Conservation (phyloP, 495 filamentous ascomycete genomes). For the Entonaema liquescens region DNA sequence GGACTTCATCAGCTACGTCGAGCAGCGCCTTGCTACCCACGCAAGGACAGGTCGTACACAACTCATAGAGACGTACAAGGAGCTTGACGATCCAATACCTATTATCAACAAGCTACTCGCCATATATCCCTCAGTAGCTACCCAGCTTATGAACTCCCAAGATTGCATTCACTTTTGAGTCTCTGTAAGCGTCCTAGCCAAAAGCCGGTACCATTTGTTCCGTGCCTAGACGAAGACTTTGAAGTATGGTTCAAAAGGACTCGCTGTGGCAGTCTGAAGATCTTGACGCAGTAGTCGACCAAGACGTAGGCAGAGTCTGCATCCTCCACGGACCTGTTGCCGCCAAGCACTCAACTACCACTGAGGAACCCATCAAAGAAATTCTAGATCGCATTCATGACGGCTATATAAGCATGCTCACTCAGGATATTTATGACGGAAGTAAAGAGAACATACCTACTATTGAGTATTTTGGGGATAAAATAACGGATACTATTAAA, state of each 20-base stretch:
- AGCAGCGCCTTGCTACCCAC: slow-evolving; percentile 75
- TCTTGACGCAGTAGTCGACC: slow-evolving; percentile 81
- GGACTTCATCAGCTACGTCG: slow-evolving; percentile 84
- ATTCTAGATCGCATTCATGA: slow-evolving; percentile 81
- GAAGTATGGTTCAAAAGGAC: slow-evolving; percentile 95
- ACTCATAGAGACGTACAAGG: slow-evolving; percentile 73
- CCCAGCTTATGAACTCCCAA: slow-evolving; percentile 83
- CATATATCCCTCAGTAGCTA: slow-evolving; percentile 71
- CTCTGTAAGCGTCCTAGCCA: slow-evolving; percentile 82
- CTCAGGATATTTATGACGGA: slow-evolving; percentile 73
- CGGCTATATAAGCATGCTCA: slow-evolving; percentile 73
- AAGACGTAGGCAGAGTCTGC: slow-evolving; percentile 84
- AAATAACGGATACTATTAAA: slow-evolving; percentile 57
- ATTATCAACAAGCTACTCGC: slow-evolving; percentile 71
- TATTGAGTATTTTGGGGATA: slow-evolving; percentile 86
- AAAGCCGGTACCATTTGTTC: slow-evolving; percentile 88
- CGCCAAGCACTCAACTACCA: slow-evolving; percentile 75
- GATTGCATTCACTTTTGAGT: slow-evolving; percentile 84
- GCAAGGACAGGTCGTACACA: slow-evolving; percentile 61
- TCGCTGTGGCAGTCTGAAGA: slow-evolving; percentile 92
- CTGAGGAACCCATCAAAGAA: slow-evolving; percentile 81
- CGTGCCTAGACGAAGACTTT: slow-evolving; percentile 82
- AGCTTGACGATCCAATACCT: slow-evolving; percentile 73
- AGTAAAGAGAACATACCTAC: slow-evolving; percentile 72
- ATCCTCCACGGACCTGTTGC: slow-evolving; percentile 88